Percentiles rank a stretch among this genome's conserved stretches.
These are phyloP conservation scores for Backusella sp. DNA, from an alignment of 192 early-diverging fungal species.

Conservation along the genomic window DNA sequence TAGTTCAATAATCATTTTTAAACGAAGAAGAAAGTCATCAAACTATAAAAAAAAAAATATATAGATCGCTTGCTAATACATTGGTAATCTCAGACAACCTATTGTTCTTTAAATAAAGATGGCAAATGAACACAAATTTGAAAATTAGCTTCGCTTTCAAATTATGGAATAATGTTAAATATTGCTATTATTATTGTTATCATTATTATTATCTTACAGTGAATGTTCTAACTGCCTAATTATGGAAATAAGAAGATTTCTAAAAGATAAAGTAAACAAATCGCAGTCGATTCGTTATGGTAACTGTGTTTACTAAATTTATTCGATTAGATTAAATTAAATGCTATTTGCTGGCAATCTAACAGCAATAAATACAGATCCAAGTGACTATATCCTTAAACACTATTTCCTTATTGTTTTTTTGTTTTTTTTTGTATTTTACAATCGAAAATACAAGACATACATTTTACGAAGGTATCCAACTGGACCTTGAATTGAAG, in stretches of 20 bases:
- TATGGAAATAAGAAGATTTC: not conserved
- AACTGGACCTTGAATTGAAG: not conserved
- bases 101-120: too few relatives aligned
- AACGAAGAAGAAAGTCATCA: too few relatives aligned
- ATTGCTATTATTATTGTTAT: not conserved
- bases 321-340: not conserved
- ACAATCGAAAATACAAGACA: not conserved
- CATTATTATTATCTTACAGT: not conserved
- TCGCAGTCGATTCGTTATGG: not conserved
- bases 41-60: too few relatives aligned
- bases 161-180: not conserved
- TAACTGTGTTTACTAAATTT: not conserved
- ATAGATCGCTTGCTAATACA: too few relatives aligned
- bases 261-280: not conserved
- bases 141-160: too few relatives aligned
- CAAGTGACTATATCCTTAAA: not conserved
- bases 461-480: not conserved
- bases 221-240: not conserved
- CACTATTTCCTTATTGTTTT: not conserved
- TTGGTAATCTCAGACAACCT: too few relatives aligned
- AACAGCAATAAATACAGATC: not conserved
- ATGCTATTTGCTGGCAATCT: not conserved
- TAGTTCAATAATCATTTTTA: too few relatives aligned
- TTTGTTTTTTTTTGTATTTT: not conserved
- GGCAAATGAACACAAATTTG: too few relatives aligned